Evolutionary conservation across 2,329 filamentous ascomycete species (phyloP), one percentile per base, ranked within the genome.

Genomic region (Pseudopyricularia cyperi): DNA sequence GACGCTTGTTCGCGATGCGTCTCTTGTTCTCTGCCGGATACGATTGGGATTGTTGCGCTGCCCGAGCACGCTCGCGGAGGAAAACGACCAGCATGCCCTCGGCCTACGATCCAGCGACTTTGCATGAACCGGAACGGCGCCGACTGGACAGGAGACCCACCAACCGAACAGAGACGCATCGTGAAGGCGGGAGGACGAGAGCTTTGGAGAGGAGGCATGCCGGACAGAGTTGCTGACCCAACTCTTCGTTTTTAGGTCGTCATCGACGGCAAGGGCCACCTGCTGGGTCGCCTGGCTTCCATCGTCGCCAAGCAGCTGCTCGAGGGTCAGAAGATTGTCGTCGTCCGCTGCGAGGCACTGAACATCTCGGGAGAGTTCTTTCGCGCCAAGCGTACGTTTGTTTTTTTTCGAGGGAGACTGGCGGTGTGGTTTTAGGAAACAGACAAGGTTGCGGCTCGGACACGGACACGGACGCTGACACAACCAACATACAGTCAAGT

Each of bases 281-380:
- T 98, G 73, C 89, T 98, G 75, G 93, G 93, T 81, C 91, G 93
- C 75, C 85, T 98, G 73, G 91, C 91, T 78, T 89, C 84, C 73
- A 95, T 89, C 71, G 89, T 97, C 69, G 91, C 91, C 73, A 97
- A 97, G 87, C 91, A 97, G 82, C 85, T 97, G 69, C 87, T 97
- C 66, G 94, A 85, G 76, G 91, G 91, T 72, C 91, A 97, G 81
- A 97, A 97, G 87, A 94, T 98, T 72, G 91, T 97, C 68, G 80
- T 98, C 66, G 93, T 98, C 72, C 89, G 93, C 81, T 94, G 87
- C 77, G 93, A 98, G 80, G 89, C 89, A 67, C 84, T 98, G 74
- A 98, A 98, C 85, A 98, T 98, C 83, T 98, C 93, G 65, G 93
- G 93, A 79, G 93, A 97, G 82, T 98, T 98, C 88, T 98, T 98